Base-by-base conservation (phyloP, 176 grass and related monocot genomes). In the Ensete ventricosum region DNA sequence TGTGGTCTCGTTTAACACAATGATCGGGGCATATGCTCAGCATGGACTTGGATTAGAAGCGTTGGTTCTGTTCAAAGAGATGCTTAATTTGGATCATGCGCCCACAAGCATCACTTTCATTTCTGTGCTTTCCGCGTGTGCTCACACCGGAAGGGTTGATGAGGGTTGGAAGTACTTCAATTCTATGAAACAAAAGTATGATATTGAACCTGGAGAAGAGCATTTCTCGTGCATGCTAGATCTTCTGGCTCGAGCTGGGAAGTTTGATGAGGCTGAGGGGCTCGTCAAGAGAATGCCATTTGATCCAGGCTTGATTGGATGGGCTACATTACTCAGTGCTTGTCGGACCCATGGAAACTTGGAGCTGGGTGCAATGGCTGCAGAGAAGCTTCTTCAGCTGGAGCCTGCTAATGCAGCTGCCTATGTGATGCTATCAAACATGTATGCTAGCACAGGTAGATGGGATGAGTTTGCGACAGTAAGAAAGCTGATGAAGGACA, bases 181-280 rank as follows among this genome's bases (percentile, higher is more conserved):
- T 52, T 86, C 73, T 20, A 86, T 86, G 84, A 79, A 79, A 17
- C 9, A 27, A 19, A 78, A 79, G 58, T 79, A 86, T 64, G 54
- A 53, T 2, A 75, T 82, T 54, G 54, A 79, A 74, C 80, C 76
- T 27, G 51, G 80, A 49, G 80, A 86, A 79, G 80, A 79, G 53
- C 84, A 86, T 77, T 86, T 82, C 54, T 82, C 84, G 17, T 86
- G 84, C 71, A 86, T 86, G 80, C 69, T 86, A 23, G 80, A 86
- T 27, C 80, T 86, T 9, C 76, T 82, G 48, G 76, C 80, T 23
- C 84, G 76, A 54, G 80, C 84, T 6, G 81, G 77, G 63, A 82
- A 82, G 71, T 86, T 86, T 75, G 76, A 64, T 24, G 79, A 86
- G 9, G 80, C 43, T 9, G 53, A 86, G 54, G 63, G 62, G 49